Base-by-base conservation (phyloP, 2,329 filamentous ascomycete genomes). In the Orbilia javanica region DNA sequence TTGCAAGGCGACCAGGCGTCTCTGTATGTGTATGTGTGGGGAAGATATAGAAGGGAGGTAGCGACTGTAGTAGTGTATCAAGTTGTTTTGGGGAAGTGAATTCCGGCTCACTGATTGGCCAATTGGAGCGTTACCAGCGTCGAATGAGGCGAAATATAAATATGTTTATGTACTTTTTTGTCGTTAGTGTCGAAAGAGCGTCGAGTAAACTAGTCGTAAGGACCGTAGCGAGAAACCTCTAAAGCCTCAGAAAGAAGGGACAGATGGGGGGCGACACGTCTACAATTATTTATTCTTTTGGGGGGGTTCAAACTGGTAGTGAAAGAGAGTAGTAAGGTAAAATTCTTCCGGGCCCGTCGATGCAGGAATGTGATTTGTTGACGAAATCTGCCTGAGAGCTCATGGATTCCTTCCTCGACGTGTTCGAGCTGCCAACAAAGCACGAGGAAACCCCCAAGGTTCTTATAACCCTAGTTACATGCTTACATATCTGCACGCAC, bases 401-500 rank as follows among this genome's bases (percentile, higher is more conserved):
- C 62, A 64, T 46, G 74, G 67, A 62, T 78, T 63, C 74, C 66
- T 42, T 76, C 60, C 42, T 72, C 74, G 74, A 78, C 74, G 74
- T 78, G 74, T 78, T 57, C 67, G 62, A 64, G 73, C 22, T 78
- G 74, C 74, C 74, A 78, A 78, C 74, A 78, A 78, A 78, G 74
- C 74, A 72, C 52, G 29, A 57, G 67, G 52, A 50, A 22, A 65
- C 57, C 60, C 50, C 60, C 62, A 72, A 63, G 60, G 67, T 63
- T 60, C 60, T 72, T 68, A 67, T 63, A 78, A 78, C 34, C 74
- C 72, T 31, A 64, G 72, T 64, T 29, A 20, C 20, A 3, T 42
- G 71, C 42, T 63, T 15, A 39, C 29, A 55, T n/a, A 62, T 46
- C 66, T 64, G 66, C 73, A 77, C 63, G 57, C 66, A 67, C 62